Base-by-base conservation (phyloP, 2,329 filamentous ascomycete species). In the Rhinocladiella mackenziei region DNA sequence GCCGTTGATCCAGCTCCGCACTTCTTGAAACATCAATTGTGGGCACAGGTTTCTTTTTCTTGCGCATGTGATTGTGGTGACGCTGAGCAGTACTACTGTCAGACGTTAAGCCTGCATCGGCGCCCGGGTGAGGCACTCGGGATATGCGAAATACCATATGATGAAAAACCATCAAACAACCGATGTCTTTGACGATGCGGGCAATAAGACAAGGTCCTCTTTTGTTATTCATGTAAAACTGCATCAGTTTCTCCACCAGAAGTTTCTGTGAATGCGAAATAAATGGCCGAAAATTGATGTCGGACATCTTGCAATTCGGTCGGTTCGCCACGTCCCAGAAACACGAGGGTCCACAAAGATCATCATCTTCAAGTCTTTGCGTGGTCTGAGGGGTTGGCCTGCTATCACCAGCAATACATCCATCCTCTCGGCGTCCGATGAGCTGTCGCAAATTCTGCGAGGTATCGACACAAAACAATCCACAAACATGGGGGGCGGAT, bases 391-490 rank as follows among this genome's bases (percentile, higher is more conserved):
- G 28, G 23, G 14, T 20, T 32, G 32, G 13, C 14, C 31, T 34
- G 18, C 34, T 31, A 8, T 40, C 28, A 9, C 49, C 43, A 14
- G 11, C 13, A 29, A 48, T 29, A 14, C 13, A 31, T 19, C 43
- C 47, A 8, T 48, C 35, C 13, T 13, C 14, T 14, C 44, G 40
- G 28, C 37, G 22, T n/a, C 49, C 52, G 9, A 49, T 22, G 14
- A 51, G 23, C n/a, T 34, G 25, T 26, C 35, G 35, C 22, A 48
- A 20, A n/a, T 18, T 42, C 28, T 36, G 33, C 8, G 43, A 41
- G 9, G 44, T 34, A 3, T 53, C 48, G 10, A 53, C 48, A 45
- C 56, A 58, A 29, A 53, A 58, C 3, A 55, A 18, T n/a, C 56
- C 56, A 41, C 56, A 58, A 5, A 54, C 22, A 26, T 58, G 56